These are phyloP conservation scores for Cyberlindnera subsufficiens DNA, from an alignment of 805 yeast genomes.

Conservation along the genomic window DNA sequence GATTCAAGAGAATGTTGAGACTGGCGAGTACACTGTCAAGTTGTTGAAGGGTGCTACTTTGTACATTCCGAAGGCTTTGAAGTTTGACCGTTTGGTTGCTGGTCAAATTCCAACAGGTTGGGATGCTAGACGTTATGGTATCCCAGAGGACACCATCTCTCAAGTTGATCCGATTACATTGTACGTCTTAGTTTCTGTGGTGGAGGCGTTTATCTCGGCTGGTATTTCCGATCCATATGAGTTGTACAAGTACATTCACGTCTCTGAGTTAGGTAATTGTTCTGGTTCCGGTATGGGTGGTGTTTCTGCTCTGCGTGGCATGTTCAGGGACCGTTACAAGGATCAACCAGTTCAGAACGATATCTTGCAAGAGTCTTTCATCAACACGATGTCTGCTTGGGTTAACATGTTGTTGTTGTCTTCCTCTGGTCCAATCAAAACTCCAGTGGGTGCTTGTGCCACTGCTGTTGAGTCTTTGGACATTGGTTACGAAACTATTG, in stretches of 20 bases:
- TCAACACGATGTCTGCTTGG: conserved; percentile 99
- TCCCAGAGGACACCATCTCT: conserved; percentile 82
- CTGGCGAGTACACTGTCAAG: conserved; percentile 89
- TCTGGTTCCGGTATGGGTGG: conserved; percentile 99
- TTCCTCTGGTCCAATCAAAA: conserved; percentile 97
- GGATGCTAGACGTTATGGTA: conserved; percentile 93
- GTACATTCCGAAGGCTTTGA: conserved; percentile 74
- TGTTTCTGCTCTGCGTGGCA: conserved; percentile 92
- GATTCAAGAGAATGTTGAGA: conserved; percentile 78
- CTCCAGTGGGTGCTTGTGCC: conserved; percentile 99
- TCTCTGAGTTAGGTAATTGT: conserved; percentile 98
- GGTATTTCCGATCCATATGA: conserved; percentile 99
- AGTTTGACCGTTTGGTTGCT: conserved; percentile 62
- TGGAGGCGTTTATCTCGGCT: conserved; percentile 86
- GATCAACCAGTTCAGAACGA: conserved; percentile 97
- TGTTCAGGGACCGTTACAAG: conserved; percentile 92
- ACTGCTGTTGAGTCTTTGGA: conserved; percentile 98
- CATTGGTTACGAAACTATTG: conserved; percentile 88
- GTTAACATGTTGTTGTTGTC: conserved; percentile 96
- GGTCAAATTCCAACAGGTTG: conserved; percentile 97
- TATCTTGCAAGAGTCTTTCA: conserved; percentile 94
- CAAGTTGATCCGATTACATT: conserved; percentile 97
- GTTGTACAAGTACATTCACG: conserved; percentile 96
- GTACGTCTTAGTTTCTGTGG: conserved; percentile 88
- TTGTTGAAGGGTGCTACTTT: conserved; percentile 90